Base-by-base conservation (phyloP, 1,139 yeast genomes). In the Kodamaea suecica region DNA sequence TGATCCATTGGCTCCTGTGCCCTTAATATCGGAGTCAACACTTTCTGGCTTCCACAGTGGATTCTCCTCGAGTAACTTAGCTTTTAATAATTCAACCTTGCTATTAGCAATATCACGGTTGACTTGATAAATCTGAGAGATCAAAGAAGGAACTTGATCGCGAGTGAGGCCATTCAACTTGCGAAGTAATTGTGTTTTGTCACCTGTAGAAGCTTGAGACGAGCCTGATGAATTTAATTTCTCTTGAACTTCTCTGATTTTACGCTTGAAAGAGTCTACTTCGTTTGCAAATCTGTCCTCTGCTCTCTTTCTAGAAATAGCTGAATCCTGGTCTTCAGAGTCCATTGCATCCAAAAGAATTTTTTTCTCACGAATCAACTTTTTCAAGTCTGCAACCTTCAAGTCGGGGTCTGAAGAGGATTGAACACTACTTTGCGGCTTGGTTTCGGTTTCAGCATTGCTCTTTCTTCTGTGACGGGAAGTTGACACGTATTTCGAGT, bases 1-100 rank as follows among this genome's bases (percentile, higher is more conserved):
- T 43, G 79, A 78, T 11, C 96, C 97, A 50, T 82, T 78, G 24
- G 88, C 82, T 1, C 96, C 97, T 10, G 94, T 78, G 2, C 96
- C 97, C 16, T 71, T 68, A 34, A 87, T 72, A 15, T 53, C 57
- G 2, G 76, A 67, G 25, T 79, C 73, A n/a, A 70, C 59, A 2
- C 20, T 30, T 21, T 57, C 59, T 1, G 73, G 71, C 29, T 50
- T 52, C 76, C 76, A 70, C 25, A 50, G 50, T 10, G 97, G 97
- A 50, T 85, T 74, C 41, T 76, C 76, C 45, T 75, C 73, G 36
- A 67, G 70, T 44, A 81, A 62, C 37, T 70, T 61, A 27, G 66
- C 55, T 47, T 81, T 77, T 50, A 75, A 78, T 15, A 83, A 49
- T 45, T 82, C 85, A 33, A 84, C 62, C 49, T 83, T 85, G 4